Base-by-base conservation (phyloP, 1,139 yeast species). In the Kodamaea suecica region DNA sequence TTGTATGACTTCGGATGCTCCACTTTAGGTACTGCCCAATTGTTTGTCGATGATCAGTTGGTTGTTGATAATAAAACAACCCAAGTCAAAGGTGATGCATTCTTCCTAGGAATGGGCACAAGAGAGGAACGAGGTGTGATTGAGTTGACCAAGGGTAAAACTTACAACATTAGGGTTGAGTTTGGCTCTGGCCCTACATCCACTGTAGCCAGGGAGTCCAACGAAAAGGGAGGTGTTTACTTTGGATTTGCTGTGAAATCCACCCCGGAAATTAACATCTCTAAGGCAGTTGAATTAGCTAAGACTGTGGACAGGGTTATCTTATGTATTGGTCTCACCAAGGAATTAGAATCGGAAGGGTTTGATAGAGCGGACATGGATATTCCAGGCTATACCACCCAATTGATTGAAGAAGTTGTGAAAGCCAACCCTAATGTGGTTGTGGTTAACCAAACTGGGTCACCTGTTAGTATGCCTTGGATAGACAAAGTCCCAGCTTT, bases 391-490 rank as follows among this genome's bases (percentile, higher is more conserved):
- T 52, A 58, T 37, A 69, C 76, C 27, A 67, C 76, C 41, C 60
- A 64, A 30, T 59, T 78, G 37, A 63, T 78, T 17, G 56, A 50
- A 20, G 74, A 65, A 23, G 68, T 78, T 13, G 38, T 64, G 24
- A 60, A 59, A 31, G 81, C 62, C 30, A 77, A 76, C 47, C 66
- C 70, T 26, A 73, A 76, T 48, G 66, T 73, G 7, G 68, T 76
- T 15, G 61, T 78, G 30, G 80, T 78, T 17, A 70, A 75, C 54
- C 83, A 78, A 52, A 68, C 80, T 3, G 84, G 84, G 35, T 66
- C 81, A 8, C 84, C 85, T 1, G 82, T 78, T 19, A 62, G 72
- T 23, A 62, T 79, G 67, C 80, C 81, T 20, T 78, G 83, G 81
- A 51, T 62, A 10, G 55, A 64, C 27, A 52, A 69, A 16, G 74